Conservation (phyloP, 371 early-diverging fungal genomes). For the Lichtheimia corymbifera region DNA sequence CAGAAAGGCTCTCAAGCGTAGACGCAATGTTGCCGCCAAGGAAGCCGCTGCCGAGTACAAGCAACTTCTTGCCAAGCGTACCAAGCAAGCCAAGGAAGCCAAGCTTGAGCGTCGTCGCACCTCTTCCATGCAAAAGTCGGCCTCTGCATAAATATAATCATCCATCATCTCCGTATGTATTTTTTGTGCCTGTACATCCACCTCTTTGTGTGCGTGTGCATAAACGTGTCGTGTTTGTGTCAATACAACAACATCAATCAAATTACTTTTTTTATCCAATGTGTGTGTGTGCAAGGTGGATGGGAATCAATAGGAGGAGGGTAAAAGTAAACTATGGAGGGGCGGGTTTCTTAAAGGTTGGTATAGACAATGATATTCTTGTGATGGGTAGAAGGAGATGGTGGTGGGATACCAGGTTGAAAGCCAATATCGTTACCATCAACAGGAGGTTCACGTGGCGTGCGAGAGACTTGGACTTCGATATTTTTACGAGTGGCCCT, state of each 20-base stretch:
- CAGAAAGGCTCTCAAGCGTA: constrained; percentile 83
- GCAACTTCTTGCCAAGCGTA: constrained; percentile 88
- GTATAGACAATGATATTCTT: neutral
- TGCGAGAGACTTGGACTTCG: neutral
- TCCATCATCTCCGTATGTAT: neutral
- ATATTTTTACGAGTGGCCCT: neutral
- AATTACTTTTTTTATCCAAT: neutral
- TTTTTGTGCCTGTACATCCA: neutral
- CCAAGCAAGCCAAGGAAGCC: constrained; percentile 86
- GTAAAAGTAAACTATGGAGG: too few species aligned
- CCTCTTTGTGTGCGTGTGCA: neutral
- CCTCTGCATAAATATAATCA: constrained; percentile 39
- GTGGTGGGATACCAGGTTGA: neutral
- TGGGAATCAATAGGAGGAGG: neutral
- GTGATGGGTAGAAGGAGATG: neutral
- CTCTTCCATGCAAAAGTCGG: constrained; percentile 64
- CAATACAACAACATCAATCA: neutral
- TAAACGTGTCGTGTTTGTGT: neutral
- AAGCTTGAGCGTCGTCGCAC: constrained; percentile 72
- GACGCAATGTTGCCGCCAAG: constrained; percentile 75
- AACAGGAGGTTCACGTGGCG: neutral
- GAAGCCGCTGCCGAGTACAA: constrained; percentile 94
- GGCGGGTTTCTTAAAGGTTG: neutral
- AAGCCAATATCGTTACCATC: neutral
- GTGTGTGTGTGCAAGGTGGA: neutral